Evolutionary conservation across 352 stramenopile species (phyloP), one percentile per base, ranked within the genome.

Genomic region (Pilasporangium apinafurcum): DNA sequence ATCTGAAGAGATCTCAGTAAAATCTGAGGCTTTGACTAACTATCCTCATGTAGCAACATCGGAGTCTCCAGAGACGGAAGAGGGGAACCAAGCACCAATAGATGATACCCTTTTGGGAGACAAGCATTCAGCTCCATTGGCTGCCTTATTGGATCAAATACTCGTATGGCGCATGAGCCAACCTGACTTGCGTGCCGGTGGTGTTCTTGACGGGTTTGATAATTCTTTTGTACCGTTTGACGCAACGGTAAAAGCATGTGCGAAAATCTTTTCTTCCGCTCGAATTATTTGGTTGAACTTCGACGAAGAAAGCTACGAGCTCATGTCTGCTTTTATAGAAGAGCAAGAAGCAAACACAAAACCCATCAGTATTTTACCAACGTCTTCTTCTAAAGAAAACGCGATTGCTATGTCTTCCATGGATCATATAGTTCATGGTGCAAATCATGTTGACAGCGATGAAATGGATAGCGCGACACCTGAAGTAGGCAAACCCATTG

Each of bases 181-280:
- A 38, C 41, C 65, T 17, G 84, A 95, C 44, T 38, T 90, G n/a
- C 57, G 60, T 30, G 56, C 44, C 14, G 86, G 86, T 16, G 58
- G 68, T 14, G 68, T 96, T 0, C 42, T 96, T 28, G 86, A 96
- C 45, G 68, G 74, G 0, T 79, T 89, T 33, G 59, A 83, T 12
- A 92, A 76, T 24, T 48, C 58, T 1, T 83, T 83, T 30, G 32
- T 83, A 5, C 39, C 44, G 13, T 35, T 77, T 6, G 59, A 77
- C 18, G 53, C 57, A 33, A 66, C 57, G 3, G 14, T 86, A 8
- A 39, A 45, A 25, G 62, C 60, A 10, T 85, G 73, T 37, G 54
- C 50, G 0, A 65, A 59, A 16, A 51, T 64, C 0, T 55, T 91
- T 27, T 18, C 37, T 5, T 51, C 48, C 8, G 57, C 65, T n/a